Evolutionary conservation across 176 grass and related monocot species (phyloP).

Genomic region (Thinopyrum elongatum): DNA sequence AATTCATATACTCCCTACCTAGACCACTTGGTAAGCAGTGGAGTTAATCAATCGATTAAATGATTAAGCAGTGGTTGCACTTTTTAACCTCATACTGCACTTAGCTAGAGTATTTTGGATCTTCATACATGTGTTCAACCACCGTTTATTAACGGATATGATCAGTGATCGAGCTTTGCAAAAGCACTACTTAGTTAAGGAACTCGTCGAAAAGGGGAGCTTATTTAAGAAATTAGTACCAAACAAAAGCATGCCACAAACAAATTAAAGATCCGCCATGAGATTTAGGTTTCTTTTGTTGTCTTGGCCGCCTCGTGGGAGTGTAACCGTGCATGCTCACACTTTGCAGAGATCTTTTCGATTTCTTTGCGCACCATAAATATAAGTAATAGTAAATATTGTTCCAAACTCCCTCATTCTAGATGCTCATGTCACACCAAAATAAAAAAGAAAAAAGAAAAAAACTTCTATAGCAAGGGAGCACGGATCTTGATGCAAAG

Average conservation of each 20-base stretch:
- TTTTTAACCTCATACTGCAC: background rate
- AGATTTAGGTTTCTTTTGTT: background rate
- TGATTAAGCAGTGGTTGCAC: background rate
- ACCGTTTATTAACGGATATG: background rate
- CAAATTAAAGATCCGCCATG: background rate
- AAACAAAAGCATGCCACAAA: background rate
- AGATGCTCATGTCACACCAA: no score
- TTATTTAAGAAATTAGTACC: background rate
- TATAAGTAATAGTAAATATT: no score
- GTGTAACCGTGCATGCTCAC: background rate
- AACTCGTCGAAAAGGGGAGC: background rate
- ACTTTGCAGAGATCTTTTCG: no score
- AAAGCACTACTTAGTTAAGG: background rate
- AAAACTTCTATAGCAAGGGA: background rate
- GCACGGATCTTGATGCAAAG: background rate
- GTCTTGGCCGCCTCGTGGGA: background rate
- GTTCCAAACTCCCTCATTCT: no score
- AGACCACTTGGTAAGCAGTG: background rate
- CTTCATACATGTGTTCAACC: background rate
- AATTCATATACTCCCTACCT: conserved; percentile 23
- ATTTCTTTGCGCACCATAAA: no score
- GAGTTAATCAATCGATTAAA: background rate
- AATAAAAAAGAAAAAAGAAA: no score
- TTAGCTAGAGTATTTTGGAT: background rate
- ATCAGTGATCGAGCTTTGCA: background rate